Conservation (phyloP, 306 rosid species). For the Cicer chorassanicum region DNA sequence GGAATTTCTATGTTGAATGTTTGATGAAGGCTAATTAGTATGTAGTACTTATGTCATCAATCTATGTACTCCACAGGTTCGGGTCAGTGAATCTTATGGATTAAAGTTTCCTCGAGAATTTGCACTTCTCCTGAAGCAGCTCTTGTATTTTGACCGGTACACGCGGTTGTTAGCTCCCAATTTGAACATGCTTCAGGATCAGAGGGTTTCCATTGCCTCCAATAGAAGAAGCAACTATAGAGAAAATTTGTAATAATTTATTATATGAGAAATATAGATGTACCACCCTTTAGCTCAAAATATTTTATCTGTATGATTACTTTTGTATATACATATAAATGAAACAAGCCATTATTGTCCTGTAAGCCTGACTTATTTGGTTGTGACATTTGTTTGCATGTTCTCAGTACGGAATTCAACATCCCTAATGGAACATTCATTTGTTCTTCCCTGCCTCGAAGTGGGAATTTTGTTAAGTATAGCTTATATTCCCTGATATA, state of each 20-base stretch:
- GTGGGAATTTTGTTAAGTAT: neutral
- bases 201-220: conserved; percentile 82
- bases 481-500: too few species aligned
- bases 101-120: conserved; percentile 91
- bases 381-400: neutral
- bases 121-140: conserved; percentile 94
- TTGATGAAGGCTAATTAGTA: conserved; percentile 10
- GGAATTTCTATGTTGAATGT: neutral
- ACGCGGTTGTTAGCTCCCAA: conserved; percentile 90
- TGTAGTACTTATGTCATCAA: conserved; percentile 15
- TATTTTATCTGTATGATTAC: conserved; percentile 27
- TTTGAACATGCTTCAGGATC: conserved; percentile 94
- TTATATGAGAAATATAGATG: conserved; percentile 35
- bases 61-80: conserved; percentile 58
- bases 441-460: neutral
- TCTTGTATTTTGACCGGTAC: conserved; percentile 91
- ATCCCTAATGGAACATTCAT: neutral
- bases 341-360: conserved; percentile 22
- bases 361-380: neutral
- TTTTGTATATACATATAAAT: conserved; percentile 40
- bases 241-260: conserved; percentile 46
- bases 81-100: conserved; percentile 92
- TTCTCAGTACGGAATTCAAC: neutral
- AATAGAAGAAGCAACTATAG: conserved; percentile 64
- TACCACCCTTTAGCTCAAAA: conserved; percentile 36